Conservation (phyloP, 1,284 basidiomycete species). For the Calocybe gambosa region DNA sequence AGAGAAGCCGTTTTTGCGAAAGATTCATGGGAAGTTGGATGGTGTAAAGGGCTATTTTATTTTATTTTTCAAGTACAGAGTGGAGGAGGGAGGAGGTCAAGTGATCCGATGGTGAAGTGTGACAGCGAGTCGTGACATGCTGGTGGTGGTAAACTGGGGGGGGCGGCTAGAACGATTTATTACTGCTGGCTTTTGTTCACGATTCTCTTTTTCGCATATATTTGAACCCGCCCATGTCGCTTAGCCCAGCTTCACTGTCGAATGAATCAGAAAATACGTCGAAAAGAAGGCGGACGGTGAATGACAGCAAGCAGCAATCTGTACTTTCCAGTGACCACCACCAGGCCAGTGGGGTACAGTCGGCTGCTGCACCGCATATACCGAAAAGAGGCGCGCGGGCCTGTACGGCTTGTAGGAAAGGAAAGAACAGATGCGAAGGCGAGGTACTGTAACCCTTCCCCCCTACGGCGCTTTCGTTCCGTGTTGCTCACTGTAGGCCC, state of each 20-base stretch:
- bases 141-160: too few relatives aligned
- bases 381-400: constrained; percentile 77
- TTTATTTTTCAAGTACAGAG: too few relatives aligned
- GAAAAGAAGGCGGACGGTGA: constrained; percentile 33
- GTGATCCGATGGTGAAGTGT: constrained; percentile 22
- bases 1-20: constrained; percentile 2
- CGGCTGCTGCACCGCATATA: constrained; percentile 44
- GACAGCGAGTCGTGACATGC: constrained; percentile 11
- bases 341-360: constrained; percentile 22
- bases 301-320: constrained; percentile 19
- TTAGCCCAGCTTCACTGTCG: constrained; percentile 36
- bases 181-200: constrained; percentile 9
- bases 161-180: constrained; percentile 16
- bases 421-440: constrained; percentile 91
- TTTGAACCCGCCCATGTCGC: constrained; percentile 30
- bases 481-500: constrained; percentile 52
- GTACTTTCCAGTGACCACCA: too few relatives aligned
- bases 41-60: constrained; percentile 5
- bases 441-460: constrained; percentile 49
- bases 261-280: constrained; percentile 34
- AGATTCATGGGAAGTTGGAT: constrained; percentile 5
- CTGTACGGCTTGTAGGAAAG: constrained; percentile 79
- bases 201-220: constrained; percentile 14
- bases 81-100: constrained; percentile 18
- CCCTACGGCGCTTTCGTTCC: constrained; percentile 29